Evolutionary conservation across 2,329 filamentous ascomycete species (phyloP).

Genomic region (Diaporthe destruens): DNA sequence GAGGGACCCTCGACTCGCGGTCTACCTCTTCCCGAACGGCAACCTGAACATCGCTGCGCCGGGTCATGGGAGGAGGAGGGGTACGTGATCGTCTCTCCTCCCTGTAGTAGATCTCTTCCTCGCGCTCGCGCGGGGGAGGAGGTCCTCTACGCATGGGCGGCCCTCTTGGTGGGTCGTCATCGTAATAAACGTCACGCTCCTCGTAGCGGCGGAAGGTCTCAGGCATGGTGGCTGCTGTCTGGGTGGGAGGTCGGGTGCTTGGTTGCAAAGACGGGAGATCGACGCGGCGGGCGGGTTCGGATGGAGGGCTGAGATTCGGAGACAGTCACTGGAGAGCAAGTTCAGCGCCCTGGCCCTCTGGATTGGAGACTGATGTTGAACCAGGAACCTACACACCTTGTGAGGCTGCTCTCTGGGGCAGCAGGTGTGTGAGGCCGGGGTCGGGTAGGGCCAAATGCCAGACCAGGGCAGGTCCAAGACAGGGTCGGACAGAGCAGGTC

Average conservation of each 20-base stretch:
- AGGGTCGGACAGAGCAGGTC: background rate
- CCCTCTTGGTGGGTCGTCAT: slow-evolving; percentile 44
- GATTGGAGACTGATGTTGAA: background rate
- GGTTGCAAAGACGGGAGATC: slow-evolving; percentile 28
- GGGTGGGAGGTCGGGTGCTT: slow-evolving; percentile 7
- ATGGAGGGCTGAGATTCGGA: slow-evolving; percentile 19
- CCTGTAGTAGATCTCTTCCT: slow-evolving; percentile 41
- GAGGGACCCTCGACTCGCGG: slow-evolving; percentile 58
- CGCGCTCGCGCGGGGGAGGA: slow-evolving; percentile 34
- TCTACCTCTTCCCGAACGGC: slow-evolving; percentile 59
- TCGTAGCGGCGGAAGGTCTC: slow-evolving; percentile 53
- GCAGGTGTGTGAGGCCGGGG: background rate
- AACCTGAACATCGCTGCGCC: slow-evolving; percentile 51
- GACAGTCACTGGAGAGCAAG: slow-evolving; percentile 17
- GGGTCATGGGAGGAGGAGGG: slow-evolving; percentile 39
- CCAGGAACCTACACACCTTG: background rate
- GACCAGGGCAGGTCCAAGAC: slow-evolving; percentile 12
- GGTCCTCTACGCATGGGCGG: slow-evolving; percentile 35
- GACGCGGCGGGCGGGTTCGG: slow-evolving; percentile 8
- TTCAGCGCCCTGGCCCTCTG: slow-evolving; percentile 27
- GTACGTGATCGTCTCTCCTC: slow-evolving; percentile 37
- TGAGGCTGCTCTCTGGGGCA: slow-evolving; percentile 1
- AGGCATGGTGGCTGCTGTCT: slow-evolving; percentile 44
- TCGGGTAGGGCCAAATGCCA: slow-evolving; percentile 21
- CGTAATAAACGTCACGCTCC: slow-evolving; percentile 61